Base-by-base conservation (phyloP, 352 stramenopile genomes). In the Pythium graminicola region DNA sequence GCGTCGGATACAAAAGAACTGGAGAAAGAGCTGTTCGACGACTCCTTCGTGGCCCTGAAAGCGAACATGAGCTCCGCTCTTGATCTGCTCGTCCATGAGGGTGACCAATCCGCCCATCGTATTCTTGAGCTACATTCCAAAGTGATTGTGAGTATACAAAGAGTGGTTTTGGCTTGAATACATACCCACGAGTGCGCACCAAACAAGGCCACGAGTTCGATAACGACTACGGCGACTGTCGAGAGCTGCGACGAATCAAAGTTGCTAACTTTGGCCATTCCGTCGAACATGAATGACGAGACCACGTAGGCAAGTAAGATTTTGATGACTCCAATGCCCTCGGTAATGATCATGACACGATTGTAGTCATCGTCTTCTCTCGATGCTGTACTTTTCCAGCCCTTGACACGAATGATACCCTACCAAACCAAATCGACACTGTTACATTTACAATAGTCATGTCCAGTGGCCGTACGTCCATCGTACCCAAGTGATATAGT, bases 361-460 rank as follows among this genome's bases (percentile, higher is more conserved):
- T 78, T 89, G 53, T 89, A 89, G 63, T 91, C 80, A 63, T 93
- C 80, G 40, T 93, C 77, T 32, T 86, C 75, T 52, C 81, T 83
- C 23, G 69, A 75, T 14, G 77, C 70, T 8, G 72, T 49, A 17
- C 76, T 67, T 38, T 79, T 88, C 82, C 82, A 93, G n/a, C 82
- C 82, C 50, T 93, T 77, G 16, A 86, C 65, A 19, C 80, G 80
- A 26, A 93, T 72, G 28, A 93, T 89, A 1, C 77, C 80, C 74
- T 85, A 8, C 57, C 72, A 7, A 38, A 80, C 72, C 81, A 77
- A 91, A 14, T 67, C 81, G 35, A 93, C 67, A 57, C 89, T 90
- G 54, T 89, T 90, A 58, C 82, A 91, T 14, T 89, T 65, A 39
- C 70, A n/a, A n/a, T n/a, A n/a, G n/a, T n/a, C n/a, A n/a, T n/a